Evolutionary conservation across 2,329 filamentous ascomycete species (phyloP).

Genomic region (Berkeleyomyces basicola): DNA sequence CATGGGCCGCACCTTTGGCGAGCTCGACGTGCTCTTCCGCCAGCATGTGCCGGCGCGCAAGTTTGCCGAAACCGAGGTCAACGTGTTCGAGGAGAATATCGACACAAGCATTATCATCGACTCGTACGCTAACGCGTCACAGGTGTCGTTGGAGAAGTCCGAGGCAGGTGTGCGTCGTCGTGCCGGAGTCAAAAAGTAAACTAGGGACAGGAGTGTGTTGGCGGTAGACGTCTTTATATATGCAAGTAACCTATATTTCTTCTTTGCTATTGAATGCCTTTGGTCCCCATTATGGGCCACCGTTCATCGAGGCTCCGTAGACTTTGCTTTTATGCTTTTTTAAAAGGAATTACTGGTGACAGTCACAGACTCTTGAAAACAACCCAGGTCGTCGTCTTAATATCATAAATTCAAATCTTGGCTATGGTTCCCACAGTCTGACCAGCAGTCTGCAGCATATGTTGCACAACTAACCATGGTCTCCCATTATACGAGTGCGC

Average conservation of each 20-base stretch:
- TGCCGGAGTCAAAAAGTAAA: slow-evolving; percentile 7
- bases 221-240: neutral
- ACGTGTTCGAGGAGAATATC: slow-evolving; percentile 14
- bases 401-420: neutral
- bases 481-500: too few species aligned
- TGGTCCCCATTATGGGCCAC: neutral
- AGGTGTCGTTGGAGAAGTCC: slow-evolving; percentile 9
- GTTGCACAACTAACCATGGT: neutral
- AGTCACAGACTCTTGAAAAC: neutral
- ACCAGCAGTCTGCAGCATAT: neutral
- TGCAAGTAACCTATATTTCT: neutral
- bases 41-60: slow-evolving; percentile 24
- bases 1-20: slow-evolving; percentile 29
- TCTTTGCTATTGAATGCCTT: neutral
- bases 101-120: slow-evolving; percentile 12
- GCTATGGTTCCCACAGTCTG: neutral
- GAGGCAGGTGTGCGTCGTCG: slow-evolving; percentile 10
- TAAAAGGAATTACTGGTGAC: neutral
- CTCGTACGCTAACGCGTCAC: slow-evolving; percentile 11
- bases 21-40: slow-evolving; percentile 28
- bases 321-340: neutral
- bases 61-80: slow-evolving; percentile 18
- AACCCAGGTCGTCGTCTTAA: neutral
- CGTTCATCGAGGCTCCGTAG: neutral
- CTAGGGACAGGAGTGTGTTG: neutral